Evolutionary conservation across 176 grass and related monocot genomes (phyloP).

Genomic region (Thinopyrum elongatum): DNA sequence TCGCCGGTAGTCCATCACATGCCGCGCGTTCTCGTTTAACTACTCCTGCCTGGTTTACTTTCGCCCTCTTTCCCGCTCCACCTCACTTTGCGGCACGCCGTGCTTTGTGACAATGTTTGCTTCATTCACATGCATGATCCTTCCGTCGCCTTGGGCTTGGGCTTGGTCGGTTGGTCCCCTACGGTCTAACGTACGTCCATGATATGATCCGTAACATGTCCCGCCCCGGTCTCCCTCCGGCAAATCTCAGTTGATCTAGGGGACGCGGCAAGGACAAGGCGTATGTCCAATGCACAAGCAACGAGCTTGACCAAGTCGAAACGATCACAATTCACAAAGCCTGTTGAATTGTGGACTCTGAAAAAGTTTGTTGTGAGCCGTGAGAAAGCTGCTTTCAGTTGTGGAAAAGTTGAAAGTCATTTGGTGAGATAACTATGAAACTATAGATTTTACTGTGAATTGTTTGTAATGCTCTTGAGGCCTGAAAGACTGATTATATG

Average conservation of each 20-base stretch:
- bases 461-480: too few relatives aligned
- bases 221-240: background rate
- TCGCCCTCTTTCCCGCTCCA: background rate
- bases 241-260: background rate
- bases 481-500: too few relatives aligned
- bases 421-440: too few relatives aligned
- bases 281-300: background rate
- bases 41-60: background rate
- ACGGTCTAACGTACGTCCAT: background rate
- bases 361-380: too few relatives aligned
- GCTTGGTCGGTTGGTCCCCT: background rate
- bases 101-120: background rate
- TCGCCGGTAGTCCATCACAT: slow-evolving; percentile 24
- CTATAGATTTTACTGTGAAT: too few relatives aligned
- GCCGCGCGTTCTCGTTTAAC: background rate
- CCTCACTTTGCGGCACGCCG: background rate
- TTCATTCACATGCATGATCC: background rate
- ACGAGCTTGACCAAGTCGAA: slow-evolving; percentile 10
- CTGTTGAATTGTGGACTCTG: too few relatives aligned
- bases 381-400: too few relatives aligned
- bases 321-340: background rate
- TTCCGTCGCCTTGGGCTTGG: background rate
- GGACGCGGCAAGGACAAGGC: background rate
- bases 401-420: too few relatives aligned
- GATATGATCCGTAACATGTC: background rate